Conservation (phyloP, 306 rosid genomes). For the Fragaria vesca region DNA sequence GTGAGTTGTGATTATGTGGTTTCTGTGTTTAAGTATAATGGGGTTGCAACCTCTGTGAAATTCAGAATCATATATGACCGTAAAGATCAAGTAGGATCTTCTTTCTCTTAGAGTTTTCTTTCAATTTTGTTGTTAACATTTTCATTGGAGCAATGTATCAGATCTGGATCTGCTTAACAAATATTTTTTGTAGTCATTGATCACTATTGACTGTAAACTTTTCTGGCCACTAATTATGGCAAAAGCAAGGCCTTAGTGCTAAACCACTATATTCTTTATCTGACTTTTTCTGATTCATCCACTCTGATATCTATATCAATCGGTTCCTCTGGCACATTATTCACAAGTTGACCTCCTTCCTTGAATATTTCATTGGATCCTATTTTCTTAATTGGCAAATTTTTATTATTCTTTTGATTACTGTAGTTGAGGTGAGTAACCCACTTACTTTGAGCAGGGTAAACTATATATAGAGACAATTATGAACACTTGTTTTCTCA, state of each 20-base stretch:
- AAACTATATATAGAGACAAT: background rate
- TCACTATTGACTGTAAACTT: background rate
- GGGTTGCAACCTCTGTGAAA: background rate
- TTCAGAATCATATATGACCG: background rate
- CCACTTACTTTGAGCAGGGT: background rate
- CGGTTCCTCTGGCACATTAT: background rate
- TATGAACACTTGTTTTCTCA: background rate
- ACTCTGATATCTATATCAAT: background rate
- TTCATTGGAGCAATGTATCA: constrained; percentile 1
- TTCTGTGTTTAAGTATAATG: background rate
- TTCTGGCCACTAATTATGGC: background rate
- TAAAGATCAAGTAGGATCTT: background rate
- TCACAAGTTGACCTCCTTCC: background rate
- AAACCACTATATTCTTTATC: background rate
- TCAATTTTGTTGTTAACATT: background rate
- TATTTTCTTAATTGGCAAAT: background rate
- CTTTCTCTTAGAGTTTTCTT: background rate
- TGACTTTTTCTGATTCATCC: background rate
- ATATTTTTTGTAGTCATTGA: background rate
- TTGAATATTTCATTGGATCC: background rate
- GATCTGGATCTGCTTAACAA: background rate
- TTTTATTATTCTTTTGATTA: background rate
- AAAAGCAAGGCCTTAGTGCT: background rate
- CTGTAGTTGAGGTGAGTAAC: background rate
- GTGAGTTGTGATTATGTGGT: background rate